These are phyloP conservation scores for Mortierella hygrophila DNA, from an alignment of 192 early-diverging fungal species.

Conservation along the genomic window DNA sequence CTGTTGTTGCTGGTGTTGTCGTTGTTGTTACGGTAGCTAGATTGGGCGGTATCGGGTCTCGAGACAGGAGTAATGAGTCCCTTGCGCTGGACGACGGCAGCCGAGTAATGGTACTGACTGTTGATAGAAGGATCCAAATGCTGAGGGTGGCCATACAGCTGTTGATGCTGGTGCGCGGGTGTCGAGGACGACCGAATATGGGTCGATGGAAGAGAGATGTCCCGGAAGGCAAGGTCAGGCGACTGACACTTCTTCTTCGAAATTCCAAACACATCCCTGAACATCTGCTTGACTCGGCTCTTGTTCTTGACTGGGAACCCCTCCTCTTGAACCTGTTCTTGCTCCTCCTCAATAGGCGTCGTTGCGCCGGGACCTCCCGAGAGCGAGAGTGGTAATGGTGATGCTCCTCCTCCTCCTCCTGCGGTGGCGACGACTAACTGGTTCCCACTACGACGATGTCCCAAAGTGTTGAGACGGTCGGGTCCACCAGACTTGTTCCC, in stretches of 20 bases:
- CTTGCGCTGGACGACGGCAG: background rate
- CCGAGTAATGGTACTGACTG: conserved; percentile 7
- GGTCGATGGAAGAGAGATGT: conserved; percentile 43
- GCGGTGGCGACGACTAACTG: too few species aligned
- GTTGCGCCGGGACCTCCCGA: conserved; percentile 11
- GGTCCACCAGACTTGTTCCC: background rate
- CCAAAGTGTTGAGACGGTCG: conserved; percentile 1
- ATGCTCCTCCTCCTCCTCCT: background rate
- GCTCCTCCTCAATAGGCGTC: background rate
- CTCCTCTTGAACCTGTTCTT: background rate
- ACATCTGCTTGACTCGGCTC: conserved; percentile 29
- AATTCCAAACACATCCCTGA: conserved; percentile 40
- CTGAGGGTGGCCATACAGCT: conserved; percentile 12
- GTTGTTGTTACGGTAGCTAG: conserved; percentile 11
- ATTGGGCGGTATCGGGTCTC: conserved; percentile 25
- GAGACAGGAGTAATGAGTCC: conserved; percentile 39
- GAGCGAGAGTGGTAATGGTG: background rate
- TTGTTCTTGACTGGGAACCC: background rate
- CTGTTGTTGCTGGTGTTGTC: background rate
- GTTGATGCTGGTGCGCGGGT: background rate
- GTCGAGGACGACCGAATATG: conserved; percentile 2
- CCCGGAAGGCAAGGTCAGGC: conserved; percentile 29
- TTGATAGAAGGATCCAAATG: conserved; percentile 1
- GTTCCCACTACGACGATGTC: background rate
- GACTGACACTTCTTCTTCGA: conserved; percentile 25